These are phyloP conservation scores for Ricinus communis DNA, from an alignment of 345 rosid species.

Conservation along the genomic window DNA sequence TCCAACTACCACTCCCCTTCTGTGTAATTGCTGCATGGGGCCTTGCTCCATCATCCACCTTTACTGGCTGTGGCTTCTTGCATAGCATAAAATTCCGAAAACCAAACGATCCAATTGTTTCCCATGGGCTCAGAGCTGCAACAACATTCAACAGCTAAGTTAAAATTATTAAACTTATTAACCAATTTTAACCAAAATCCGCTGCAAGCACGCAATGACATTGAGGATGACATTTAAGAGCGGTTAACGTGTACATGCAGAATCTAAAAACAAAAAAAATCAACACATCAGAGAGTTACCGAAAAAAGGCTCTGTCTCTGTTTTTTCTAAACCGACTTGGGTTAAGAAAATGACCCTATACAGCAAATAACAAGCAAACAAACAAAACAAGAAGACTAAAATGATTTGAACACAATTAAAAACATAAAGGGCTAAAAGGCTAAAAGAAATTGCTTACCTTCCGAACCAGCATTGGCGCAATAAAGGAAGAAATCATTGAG, in stretches of 20 bases:
- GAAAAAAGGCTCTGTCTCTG: no score
- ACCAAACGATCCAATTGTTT: conserved; percentile 75
- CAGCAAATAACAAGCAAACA: background rate
- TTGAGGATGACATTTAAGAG: no score
- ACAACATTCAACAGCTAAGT: conserved; percentile 13
- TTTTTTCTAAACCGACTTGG: no score
- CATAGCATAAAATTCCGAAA: conserved; percentile 81
- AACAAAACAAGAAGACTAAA: background rate
- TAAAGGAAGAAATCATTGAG: conserved; percentile 78
- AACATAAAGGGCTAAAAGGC: background rate
- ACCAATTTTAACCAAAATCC: no score
- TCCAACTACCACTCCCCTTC: conserved; percentile 73
- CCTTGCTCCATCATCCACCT: conserved; percentile 29
- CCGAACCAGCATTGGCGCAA: conserved; percentile 53
- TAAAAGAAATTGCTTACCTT: conserved; percentile 38
- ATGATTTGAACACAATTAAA: background rate
- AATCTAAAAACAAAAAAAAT: no score
- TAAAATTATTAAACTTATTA: background rate
- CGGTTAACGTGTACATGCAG: no score
- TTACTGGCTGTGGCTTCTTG: conserved; percentile 71
- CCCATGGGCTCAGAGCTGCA: conserved; percentile 76
- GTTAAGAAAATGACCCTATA: no score
- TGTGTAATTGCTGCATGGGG: conserved; percentile 40
- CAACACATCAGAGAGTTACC: no score
- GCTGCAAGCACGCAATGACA: no score